phyloP scores from a whole-genome alignment of 2,329 filamentous ascomycete species.

The Huntiella savannae region DNA sequence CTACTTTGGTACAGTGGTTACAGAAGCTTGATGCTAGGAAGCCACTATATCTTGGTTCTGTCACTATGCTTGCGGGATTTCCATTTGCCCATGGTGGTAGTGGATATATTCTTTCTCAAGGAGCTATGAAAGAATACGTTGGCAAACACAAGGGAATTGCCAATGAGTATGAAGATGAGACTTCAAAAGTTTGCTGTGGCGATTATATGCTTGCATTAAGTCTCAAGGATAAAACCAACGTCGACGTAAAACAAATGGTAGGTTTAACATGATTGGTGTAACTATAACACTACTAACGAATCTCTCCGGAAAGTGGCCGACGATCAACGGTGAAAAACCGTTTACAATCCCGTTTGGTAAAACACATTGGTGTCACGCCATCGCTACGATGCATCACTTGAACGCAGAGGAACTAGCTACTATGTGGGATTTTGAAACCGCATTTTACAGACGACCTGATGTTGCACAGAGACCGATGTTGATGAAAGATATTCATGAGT shows the following conservation, averaged over 20 bases:
- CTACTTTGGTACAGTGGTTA: conserved; percentile 31
- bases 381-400: conserved; percentile 37
- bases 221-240: conserved; percentile 24
- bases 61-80: conserved; percentile 23
- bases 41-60: conserved; percentile 31
- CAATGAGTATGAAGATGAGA: conserved; percentile 25
- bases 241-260: conserved; percentile 24
- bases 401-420: conserved; percentile 29
- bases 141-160: conserved; percentile 24
- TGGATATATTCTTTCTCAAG: conserved; percentile 33
- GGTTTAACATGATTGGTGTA: conserved; percentile 13
- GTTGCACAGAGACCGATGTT: conserved; percentile 18
- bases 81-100: conserved; percentile 37
- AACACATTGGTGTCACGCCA: conserved; percentile 35
- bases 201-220: conserved; percentile 30
- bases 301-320: conserved; percentile 24
- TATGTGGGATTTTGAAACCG: conserved; percentile 32
- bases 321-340: conserved; percentile 37
- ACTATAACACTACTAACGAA: not conserved
- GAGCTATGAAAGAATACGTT: conserved; percentile 29
- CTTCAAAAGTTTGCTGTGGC: conserved; percentile 28
- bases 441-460: conserved; percentile 16
- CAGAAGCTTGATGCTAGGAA: conserved; percentile 23
- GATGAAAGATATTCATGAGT: conserved; percentile 28
- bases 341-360: conserved; percentile 27